Percentiles rank a stretch among this genome's conserved stretches.
These are phyloP conservation scores for Kitagawia praeruptora DNA, from an alignment of 129 eudicot species.

Conservation along the genomic window DNA sequence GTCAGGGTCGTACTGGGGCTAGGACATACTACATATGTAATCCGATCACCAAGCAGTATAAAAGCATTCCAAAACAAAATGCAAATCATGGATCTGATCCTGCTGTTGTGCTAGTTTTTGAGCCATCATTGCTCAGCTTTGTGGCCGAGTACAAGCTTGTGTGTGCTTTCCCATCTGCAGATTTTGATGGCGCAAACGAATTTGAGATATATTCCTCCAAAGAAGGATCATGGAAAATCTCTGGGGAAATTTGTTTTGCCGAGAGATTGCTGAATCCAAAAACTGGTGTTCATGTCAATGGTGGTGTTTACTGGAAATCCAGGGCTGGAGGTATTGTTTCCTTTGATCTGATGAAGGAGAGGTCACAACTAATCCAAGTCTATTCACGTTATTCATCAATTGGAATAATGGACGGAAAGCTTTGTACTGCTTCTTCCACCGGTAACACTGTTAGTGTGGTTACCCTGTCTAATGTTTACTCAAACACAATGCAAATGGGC, in stretches of 20 bases:
- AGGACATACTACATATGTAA: slow-evolving; percentile 55
- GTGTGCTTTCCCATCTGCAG: slow-evolving; percentile 48
- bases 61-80: slow-evolving; percentile 42
- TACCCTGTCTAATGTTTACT: slow-evolving; percentile 27
- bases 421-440: slow-evolving; percentile 24
- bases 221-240: slow-evolving; percentile 42
- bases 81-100: slow-evolving; percentile 49
- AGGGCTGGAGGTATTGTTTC: slow-evolving; percentile 20
- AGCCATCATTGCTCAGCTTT: slow-evolving; percentile 59
- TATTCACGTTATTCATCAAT: slow-evolving; percentile 17
- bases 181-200: slow-evolving; percentile 51
- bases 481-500: slow-evolving; percentile 49
- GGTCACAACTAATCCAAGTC: slow-evolving; percentile 26
- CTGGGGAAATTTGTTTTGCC: slow-evolving; percentile 46
- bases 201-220: slow-evolving; percentile 53
- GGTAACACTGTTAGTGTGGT: slow-evolving; percentile 7
- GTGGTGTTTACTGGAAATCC: slow-evolving; percentile 33
- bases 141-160: slow-evolving; percentile 49
- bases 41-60: slow-evolving; percentile 53
- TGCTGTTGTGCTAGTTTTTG: slow-evolving; percentile 41
- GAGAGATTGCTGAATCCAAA: slow-evolving; percentile 14
- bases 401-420: slow-evolving; percentile 42
- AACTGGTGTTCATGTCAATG: slow-evolving; percentile 40
- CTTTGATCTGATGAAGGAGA: slow-evolving; percentile 43
- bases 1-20: slow-evolving; percentile 36